Evolutionary conservation across 805 yeast species (phyloP).

Genomic region (Pichia eremophila): DNA sequence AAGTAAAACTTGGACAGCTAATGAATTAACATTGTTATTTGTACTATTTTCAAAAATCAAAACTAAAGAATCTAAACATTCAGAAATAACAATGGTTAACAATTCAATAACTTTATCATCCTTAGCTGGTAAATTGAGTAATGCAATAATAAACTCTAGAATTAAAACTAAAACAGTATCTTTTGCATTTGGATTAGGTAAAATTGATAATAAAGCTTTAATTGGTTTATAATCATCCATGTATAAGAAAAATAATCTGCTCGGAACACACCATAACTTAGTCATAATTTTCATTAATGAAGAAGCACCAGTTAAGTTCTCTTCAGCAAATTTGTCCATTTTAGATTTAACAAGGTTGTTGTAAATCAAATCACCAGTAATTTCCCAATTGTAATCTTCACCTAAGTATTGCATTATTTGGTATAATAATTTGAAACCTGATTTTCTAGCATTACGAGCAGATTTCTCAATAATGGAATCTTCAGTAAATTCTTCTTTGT

Average conservation of each 20-base stretch:
- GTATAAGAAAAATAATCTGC: slow-evolving; percentile 42
- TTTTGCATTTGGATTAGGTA: slow-evolving; percentile 51
- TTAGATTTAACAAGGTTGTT: slow-evolving; percentile 52
- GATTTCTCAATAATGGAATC: slow-evolving; percentile 29
- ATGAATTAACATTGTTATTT: slow-evolving; percentile 38
- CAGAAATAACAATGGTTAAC: slow-evolving; percentile 49
- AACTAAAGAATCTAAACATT: slow-evolving; percentile 45
- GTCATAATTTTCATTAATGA: slow-evolving; percentile 59
- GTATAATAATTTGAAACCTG: slow-evolving; percentile 56
- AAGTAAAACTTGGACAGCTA: slow-evolving; percentile 42
- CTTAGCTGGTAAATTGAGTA: slow-evolving; percentile 32
- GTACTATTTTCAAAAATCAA: slow-evolving; percentile 32
- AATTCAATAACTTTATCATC: slow-evolving; percentile 38
- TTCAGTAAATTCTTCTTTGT: slow-evolving; percentile 10
- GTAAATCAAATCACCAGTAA: slow-evolving; percentile 42
- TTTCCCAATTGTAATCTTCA: slow-evolving; percentile 45
- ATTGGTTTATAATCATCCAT: slow-evolving; percentile 48
- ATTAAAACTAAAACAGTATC: slow-evolving; percentile 52
- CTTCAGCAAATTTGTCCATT: slow-evolving; percentile 56
- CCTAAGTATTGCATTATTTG: slow-evolving; percentile 47
- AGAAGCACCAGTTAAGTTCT: slow-evolving; percentile 78
- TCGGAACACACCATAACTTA: slow-evolving; percentile 42
- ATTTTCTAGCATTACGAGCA: slow-evolving; percentile 53
- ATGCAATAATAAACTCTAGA: slow-evolving; percentile 42
- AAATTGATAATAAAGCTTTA: slow-evolving; percentile 43